Percentiles rank a stretch among this genome's conserved stretches.
Conservation (phyloP, 805 yeast species). For the Ogataea dorogensis region DNA sequence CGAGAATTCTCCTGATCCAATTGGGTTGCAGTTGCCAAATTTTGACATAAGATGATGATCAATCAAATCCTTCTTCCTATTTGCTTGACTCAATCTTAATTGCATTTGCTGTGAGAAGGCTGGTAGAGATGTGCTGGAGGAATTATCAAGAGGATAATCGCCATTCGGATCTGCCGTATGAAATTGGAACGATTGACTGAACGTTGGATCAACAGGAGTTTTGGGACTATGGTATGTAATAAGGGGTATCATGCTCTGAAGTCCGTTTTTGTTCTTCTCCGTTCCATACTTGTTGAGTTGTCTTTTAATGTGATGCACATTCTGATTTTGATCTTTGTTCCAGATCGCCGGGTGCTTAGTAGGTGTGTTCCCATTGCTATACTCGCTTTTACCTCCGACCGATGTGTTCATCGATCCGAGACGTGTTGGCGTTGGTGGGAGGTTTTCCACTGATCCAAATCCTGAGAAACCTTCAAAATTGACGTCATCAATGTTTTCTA, state of each 20-base stretch:
- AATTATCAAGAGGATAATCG: constrained; percentile 10
- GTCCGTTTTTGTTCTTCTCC: constrained; percentile 15
- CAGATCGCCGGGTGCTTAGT: constrained; percentile 16
- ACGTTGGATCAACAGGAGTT: constrained; percentile 30
- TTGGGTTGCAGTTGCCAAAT: constrained; percentile 63
- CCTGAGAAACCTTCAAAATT: constrained; percentile 29
- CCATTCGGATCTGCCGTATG: constrained; percentile 9
- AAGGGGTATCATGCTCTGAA: constrained; percentile 15
- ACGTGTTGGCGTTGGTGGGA: constrained; percentile 47
- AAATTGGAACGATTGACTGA: constrained; percentile 10
- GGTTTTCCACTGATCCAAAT: constrained; percentile 24
- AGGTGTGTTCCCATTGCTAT: constrained; percentile 14
- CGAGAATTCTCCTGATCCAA: constrained; percentile 90
- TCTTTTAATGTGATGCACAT: constrained; percentile 2
- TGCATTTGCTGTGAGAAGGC: constrained; percentile 6
- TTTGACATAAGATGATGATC: constrained; percentile 47
- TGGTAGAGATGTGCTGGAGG: constrained; percentile 21
- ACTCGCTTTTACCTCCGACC: neutral
- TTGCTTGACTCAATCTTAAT: neutral
- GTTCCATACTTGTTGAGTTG: constrained; percentile 2
- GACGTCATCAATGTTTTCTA: constrained; percentile 27
- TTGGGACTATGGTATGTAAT: constrained; percentile 24
- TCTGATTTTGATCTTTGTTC: neutral
- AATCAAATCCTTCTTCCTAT: constrained; percentile 19
- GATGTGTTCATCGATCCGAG: constrained; percentile 16